Percentiles rank a stretch among this genome's conserved stretches.
Evolutionary conservation across 164 flowering plant genomes (phyloP).

Genomic region (Dillenia turbinata): DNA sequence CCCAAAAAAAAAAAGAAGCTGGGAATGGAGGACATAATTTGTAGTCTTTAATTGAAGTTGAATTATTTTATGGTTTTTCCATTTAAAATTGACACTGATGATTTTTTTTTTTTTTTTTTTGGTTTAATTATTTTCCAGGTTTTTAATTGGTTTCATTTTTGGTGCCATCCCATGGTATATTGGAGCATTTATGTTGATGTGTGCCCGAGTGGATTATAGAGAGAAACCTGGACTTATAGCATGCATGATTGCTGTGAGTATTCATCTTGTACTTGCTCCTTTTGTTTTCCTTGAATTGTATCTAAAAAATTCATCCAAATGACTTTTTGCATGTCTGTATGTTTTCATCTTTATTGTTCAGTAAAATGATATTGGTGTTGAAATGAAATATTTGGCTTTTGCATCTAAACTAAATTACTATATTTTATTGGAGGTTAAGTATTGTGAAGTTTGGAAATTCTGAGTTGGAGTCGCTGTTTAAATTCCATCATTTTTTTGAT

Average conservation of each 20-base stretch:
- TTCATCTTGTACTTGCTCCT: background rate
- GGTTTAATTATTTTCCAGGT: constrained; percentile 36
- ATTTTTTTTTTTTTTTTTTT: background rate
- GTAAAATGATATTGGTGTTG: no score
- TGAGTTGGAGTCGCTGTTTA: no score
- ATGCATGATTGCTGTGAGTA: constrained; percentile 70
- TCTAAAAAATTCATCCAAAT: background rate
- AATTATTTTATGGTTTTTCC: no score
- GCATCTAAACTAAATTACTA: no score
- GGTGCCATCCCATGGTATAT: constrained; percentile 85
- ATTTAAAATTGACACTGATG: background rate
- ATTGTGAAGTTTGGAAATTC: no score
- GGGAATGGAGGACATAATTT: no score
- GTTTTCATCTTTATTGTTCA: background rate
- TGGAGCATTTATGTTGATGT: constrained; percentile 63
- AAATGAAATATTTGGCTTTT: no score
- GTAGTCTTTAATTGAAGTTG: no score
- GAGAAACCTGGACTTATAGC: constrained; percentile 83
- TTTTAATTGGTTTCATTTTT: constrained; percentile 66
- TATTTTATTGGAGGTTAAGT: no score
- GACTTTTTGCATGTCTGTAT: background rate
- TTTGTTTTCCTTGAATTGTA: background rate
- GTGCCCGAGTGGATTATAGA: constrained; percentile 58
- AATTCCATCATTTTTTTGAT: no score
- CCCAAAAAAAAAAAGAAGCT: no score